phyloP scores from a whole-genome alignment of 2,329 filamentous ascomycete genomes.

The Claviceps sp. region DNA sequence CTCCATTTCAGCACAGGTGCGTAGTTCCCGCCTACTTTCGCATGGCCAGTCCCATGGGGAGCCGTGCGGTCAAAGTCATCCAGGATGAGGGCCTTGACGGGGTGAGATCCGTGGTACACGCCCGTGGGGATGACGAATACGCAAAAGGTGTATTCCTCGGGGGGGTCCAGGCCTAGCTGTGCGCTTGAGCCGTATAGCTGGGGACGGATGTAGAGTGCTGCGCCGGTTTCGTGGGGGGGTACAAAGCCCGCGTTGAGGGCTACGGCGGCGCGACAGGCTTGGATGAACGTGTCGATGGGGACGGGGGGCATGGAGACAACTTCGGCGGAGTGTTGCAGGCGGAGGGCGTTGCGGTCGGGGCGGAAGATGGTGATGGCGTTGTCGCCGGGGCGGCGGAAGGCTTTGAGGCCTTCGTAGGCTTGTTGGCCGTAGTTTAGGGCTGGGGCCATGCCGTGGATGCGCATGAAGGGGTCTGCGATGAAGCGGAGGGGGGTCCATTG shows the following conservation, averaged over 20 bases:
- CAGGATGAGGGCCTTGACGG: constrained; percentile 76
- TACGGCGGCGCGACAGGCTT: constrained; percentile 68
- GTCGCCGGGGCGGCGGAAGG: constrained; percentile 67
- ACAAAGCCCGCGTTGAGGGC: constrained; percentile 82
- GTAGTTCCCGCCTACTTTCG: constrained; percentile 95
- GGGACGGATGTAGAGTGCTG: constrained; percentile 85
- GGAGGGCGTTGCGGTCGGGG: constrained; percentile 67
- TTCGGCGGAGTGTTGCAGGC: constrained; percentile 72
- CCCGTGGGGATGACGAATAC: constrained; percentile 88
- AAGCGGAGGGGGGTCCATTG: constrained; percentile 70
- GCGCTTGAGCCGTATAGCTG: constrained; percentile 78
- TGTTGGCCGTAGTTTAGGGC: constrained; percentile 96
- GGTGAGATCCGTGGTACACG: constrained; percentile 82
- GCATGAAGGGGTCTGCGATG: constrained; percentile 70
- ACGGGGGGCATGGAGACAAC: constrained; percentile 76
- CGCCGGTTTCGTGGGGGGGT: constrained; percentile 76
- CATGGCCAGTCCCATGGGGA: constrained; percentile 78
- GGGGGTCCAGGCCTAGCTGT: constrained; percentile 73
- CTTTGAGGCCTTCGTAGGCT: constrained; percentile 96
- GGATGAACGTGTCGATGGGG: constrained; percentile 61
- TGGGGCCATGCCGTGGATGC: constrained; percentile 88
- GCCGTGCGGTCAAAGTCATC: constrained; percentile 90
- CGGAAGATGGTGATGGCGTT: constrained; percentile 73
- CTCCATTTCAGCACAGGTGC: constrained; percentile 82
- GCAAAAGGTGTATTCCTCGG: constrained; percentile 83